Evolutionary conservation across 208 protist genomes (phyloP).

Genomic region (Crithidia acanthocephali): DNA sequence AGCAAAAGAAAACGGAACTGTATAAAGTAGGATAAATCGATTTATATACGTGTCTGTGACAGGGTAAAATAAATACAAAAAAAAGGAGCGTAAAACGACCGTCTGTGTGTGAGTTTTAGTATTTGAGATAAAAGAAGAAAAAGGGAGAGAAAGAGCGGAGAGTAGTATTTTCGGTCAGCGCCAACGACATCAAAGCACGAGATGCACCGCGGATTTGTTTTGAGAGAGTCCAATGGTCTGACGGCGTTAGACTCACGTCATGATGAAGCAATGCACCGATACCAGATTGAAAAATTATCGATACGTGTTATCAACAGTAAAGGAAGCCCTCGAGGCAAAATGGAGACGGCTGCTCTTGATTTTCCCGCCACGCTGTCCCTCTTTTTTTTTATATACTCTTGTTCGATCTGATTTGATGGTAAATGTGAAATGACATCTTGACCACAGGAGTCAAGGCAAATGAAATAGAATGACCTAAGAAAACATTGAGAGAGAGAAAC

Average conservation of each 20-base stretch:
- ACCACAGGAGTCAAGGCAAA: not conserved
- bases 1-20: not conserved
- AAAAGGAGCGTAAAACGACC: not conserved
- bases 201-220: too few relatives aligned
- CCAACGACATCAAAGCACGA: too few relatives aligned
- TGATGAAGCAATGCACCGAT: too few relatives aligned
- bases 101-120: not conserved
- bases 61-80: not conserved
- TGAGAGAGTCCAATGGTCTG: too few relatives aligned
- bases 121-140: not conserved
- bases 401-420: not conserved
- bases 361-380: not conserved
- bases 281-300: too few relatives aligned
- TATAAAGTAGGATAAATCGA: not conserved
- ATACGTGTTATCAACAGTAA: too few relatives aligned
- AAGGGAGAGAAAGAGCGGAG: not conserved
- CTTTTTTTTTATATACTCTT: not conserved
- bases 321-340: too few relatives aligned
- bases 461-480: not conserved
- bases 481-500: not conserved
- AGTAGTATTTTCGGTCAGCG: too few relatives aligned
- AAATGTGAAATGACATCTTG: slow-evolving; percentile 7
- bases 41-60: not conserved
- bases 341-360: too few relatives aligned
- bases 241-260: too few relatives aligned